Base-by-base conservation (phyloP, 495 filamentous ascomycete species). In the Aspergillus cavernicola region DNA sequence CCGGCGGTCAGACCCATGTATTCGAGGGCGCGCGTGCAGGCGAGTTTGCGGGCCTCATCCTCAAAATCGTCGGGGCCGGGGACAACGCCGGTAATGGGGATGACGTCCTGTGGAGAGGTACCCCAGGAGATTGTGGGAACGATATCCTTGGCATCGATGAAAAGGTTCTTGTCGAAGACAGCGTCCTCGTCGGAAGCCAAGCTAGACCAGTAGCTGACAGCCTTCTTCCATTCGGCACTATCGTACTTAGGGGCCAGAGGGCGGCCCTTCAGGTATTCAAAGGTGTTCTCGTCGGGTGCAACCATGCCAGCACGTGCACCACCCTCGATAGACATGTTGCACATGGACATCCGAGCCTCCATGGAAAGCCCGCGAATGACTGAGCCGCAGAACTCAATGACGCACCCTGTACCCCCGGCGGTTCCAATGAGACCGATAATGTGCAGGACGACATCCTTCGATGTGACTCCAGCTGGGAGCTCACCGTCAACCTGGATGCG, bases 311-410 rank as follows among this genome's bases (percentile, higher is more conserved):
- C 92, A 75, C 93, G 81, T 33, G 93, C 93, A 73, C 93, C 93
- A 53, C 75, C 93, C 76, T 98, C 93, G 66, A 97, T 97, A n/a
- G 92, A 90, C 93, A 98, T 98, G 76, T 98, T 98, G 74, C 93
- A 97, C 66, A 98, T 93, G 50, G 90, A 96, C 92, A 98, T 97
- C 62, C 93, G 86, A 32, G 93, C 93, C 68, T 98, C 93, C 83
- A 98, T 96, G 72, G 89, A 95, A 59, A 98, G 77, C 35, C 70
- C 72, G 56, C 89, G 82, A 64, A 98, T 96, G 47, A 92, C 90
- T 45, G 90, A 95, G 45, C 93, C 93, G 60, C 89, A 95, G 80
- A 87, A 98, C 76, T 98, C 93, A 60, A 98, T 96, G 53, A 98
- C 93, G 45, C 88, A 84, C 59, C 92, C 92, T 38, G 84, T 98